These are phyloP conservation scores for Viridothelium virens DNA, from an alignment of 495 filamentous ascomycete genomes.

Conservation along the genomic window DNA sequence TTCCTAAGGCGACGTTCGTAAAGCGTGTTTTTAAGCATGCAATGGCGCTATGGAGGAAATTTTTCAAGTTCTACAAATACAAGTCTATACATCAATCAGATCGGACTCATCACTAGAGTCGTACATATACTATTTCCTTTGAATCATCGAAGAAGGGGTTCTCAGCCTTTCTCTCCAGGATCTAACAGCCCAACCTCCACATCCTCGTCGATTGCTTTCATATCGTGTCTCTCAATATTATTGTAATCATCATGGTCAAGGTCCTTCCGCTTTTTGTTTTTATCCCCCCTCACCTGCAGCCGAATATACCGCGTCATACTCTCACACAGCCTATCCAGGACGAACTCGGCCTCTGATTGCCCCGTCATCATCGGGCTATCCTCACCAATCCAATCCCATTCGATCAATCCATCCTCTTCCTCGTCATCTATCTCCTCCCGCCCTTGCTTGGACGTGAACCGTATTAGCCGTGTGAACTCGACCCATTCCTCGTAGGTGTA, in stretches of 20 bases:
- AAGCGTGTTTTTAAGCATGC: too few relatives aligned
- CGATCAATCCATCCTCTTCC: slow-evolving; percentile 49
- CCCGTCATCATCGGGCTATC: slow-evolving; percentile 53
- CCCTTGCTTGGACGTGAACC: slow-evolving; percentile 41
- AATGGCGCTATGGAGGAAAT: too few relatives aligned
- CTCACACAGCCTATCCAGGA: slow-evolving; percentile 53
- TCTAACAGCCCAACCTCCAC: not conserved
- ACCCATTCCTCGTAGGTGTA: slow-evolving; percentile 62
- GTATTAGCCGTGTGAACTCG: slow-evolving; percentile 52
- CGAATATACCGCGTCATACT: slow-evolving; percentile 49
- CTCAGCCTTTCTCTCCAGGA: not conserved
- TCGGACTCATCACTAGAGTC: not conserved
- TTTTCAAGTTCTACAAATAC: too few relatives aligned
- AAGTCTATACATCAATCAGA: not conserved
- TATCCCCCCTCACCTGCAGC: slow-evolving; percentile 11
- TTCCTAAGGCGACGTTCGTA: too few relatives aligned
- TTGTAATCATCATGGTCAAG: not conserved
- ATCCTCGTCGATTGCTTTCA: not conserved
- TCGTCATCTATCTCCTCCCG: slow-evolving; percentile 36
- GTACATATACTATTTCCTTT: not conserved
- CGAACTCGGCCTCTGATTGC: slow-evolving; percentile 52
- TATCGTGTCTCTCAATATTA: not conserved
- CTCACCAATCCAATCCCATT: slow-evolving; percentile 64
- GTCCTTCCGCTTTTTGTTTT: not conserved
- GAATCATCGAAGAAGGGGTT: not conserved